These are phyloP conservation scores for Flueggea neowawraea DNA, from an alignment of 441 rosid species.

Conservation along the genomic window DNA sequence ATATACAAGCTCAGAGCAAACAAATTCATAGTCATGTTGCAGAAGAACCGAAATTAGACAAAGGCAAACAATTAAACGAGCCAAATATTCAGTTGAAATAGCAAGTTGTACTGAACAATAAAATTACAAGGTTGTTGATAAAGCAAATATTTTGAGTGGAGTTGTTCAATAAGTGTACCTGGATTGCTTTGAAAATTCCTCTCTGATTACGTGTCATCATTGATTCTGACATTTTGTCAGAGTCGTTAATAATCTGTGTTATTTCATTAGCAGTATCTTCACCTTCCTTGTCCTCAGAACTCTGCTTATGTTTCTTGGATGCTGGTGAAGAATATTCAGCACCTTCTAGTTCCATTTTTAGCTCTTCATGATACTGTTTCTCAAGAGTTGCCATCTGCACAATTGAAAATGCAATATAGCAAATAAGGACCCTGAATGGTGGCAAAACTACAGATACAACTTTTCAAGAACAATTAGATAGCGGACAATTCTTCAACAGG, in stretches of 20 bases:
- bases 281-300: constrained; percentile 19
- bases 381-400: constrained; percentile 65
- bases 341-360: constrained; percentile 61
- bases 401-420: constrained; percentile 3
- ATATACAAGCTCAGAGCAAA: too few relatives aligned
- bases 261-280: constrained; percentile 33
- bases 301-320: constrained; percentile 22
- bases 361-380: constrained; percentile 81
- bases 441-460: background rate
- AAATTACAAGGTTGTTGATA: background rate
- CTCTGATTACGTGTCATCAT: constrained; percentile 67
- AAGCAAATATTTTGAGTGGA: background rate
- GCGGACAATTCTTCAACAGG: too few relatives aligned
- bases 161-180: constrained; percentile 35
- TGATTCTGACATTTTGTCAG: constrained; percentile 27
- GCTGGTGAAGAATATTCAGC: constrained; percentile 15
- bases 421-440: background rate
- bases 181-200: constrained; percentile 57
- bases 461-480: too few relatives aligned
- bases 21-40: too few relatives aligned
- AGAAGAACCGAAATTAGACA: background rate
- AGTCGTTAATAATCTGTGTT: constrained; percentile 44
- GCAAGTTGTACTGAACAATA: too few relatives aligned
- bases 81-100: too few relatives aligned
- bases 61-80: background rate